Evolutionary conservation across 192 early-diverging fungal species (phyloP).

Genomic region (Spinellus fusiger): DNA sequence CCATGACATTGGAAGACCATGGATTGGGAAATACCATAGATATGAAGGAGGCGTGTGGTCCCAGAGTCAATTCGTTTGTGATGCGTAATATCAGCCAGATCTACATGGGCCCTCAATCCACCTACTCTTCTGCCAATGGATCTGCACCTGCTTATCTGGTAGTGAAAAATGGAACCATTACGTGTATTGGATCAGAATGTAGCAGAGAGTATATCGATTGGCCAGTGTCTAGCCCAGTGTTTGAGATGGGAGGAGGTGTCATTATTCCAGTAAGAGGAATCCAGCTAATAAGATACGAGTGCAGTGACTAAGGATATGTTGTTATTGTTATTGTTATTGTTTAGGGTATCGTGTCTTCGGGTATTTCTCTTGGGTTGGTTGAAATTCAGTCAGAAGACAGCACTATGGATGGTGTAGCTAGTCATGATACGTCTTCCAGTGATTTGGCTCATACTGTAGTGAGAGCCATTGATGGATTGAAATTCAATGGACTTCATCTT

Average conservation of each 20-base stretch:
- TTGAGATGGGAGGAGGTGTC: slow-evolving; percentile 54
- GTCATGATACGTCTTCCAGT: slow-evolving; percentile 19
- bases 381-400: slow-evolving; percentile 58
- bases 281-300: neutral
- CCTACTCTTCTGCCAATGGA: neutral
- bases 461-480: slow-evolving; percentile 58
- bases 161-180: slow-evolving; percentile 28
- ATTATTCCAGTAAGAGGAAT: slow-evolving; percentile 44
- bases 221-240: slow-evolving; percentile 22
- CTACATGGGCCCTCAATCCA: slow-evolving; percentile 10
- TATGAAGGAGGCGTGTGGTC: slow-evolving; percentile 20
- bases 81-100: slow-evolving; percentile 28
- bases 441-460: slow-evolving; percentile 23
- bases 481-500: slow-evolving; percentile 53
- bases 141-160: slow-evolving; percentile 16
- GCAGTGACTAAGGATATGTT: neutral
- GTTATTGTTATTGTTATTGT: neutral
- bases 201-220: slow-evolving; percentile 23
- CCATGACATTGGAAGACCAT: slow-evolving; percentile 31
- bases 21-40: slow-evolving; percentile 15
- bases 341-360: slow-evolving; percentile 49
- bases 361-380: slow-evolving; percentile 49
- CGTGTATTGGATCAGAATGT: slow-evolving; percentile 33
- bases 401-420: slow-evolving; percentile 51
- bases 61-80: slow-evolving; percentile 22